Evolutionary conservation across 2,329 filamentous ascomycete species (phyloP).

Genomic region (Claviceps monticola): DNA sequence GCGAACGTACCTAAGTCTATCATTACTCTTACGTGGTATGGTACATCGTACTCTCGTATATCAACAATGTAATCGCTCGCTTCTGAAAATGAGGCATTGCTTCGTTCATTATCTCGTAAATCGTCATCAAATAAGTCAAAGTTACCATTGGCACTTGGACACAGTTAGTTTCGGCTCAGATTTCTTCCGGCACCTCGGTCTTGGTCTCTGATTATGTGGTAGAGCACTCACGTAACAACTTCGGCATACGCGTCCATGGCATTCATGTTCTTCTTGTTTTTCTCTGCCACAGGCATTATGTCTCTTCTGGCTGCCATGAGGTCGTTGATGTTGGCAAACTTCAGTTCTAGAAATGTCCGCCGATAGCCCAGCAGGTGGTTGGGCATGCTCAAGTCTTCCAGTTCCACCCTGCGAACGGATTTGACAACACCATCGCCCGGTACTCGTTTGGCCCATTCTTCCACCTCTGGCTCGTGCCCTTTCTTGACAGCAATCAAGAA

Average conservation of each 20-base stretch:
- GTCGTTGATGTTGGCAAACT: slow-evolving; percentile 78
- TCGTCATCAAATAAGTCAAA: slow-evolving; percentile 97
- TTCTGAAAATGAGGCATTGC: slow-evolving; percentile 63
- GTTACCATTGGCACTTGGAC: slow-evolving; percentile 49
- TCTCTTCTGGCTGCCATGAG: slow-evolving; percentile 72
- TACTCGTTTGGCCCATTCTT: slow-evolving; percentile 82
- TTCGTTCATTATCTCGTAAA: slow-evolving; percentile 64
- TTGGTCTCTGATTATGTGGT: neutral
- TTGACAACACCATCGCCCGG: slow-evolving; percentile 71
- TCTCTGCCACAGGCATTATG: slow-evolving; percentile 83
- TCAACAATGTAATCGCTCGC: slow-evolving; percentile 96
- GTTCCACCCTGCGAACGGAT: slow-evolving; percentile 61
- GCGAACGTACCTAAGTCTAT: slow-evolving; percentile 66
- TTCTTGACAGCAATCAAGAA: slow-evolving; percentile 84
- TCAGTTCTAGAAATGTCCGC: slow-evolving; percentile 74
- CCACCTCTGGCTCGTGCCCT: slow-evolving; percentile 80
- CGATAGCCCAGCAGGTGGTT: slow-evolving; percentile 90
- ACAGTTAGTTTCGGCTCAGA: slow-evolving; percentile 7
- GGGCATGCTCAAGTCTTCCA: slow-evolving; percentile 88
- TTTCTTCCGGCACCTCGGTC: neutral
- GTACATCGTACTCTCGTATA: slow-evolving; percentile 97
- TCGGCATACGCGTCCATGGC: slow-evolving; percentile 98
- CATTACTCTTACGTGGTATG: slow-evolving; percentile 96
- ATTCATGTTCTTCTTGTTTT: slow-evolving; percentile 91
- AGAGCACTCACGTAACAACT: slow-evolving; percentile 60